Base-by-base conservation (phyloP, 257 asterid genomes). In the Buddleja alternifolia region DNA sequence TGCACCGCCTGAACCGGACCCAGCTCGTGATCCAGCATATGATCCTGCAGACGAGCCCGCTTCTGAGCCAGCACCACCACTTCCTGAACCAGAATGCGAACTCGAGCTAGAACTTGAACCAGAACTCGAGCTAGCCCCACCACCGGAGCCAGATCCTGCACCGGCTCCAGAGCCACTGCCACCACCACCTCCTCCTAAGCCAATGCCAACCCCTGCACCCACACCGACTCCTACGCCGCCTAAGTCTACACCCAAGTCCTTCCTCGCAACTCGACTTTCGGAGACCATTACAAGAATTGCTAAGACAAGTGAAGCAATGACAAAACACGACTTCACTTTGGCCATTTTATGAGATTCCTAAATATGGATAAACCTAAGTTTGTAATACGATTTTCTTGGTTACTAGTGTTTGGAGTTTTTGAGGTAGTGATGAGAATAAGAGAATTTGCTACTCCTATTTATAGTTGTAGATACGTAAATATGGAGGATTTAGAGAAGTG, bases 21-120 rank as follows among this genome's bases (percentile, higher is more conserved):
- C 85, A n/a, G 86, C 88, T 41, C 88, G 65, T 6, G 90, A 85
- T 57, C 88, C 88, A 0, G 88, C 90, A 19, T 68, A 82, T 4
- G 90, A 84, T 4, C 87, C 85, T 2, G 90, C 87, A 0, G 83
- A 84, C 1, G 90, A 85, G 10, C 84, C 88, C 0, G 88, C 88
- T 62, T 82, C 90, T 0, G 88, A 80, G 6, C 85, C 85, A 0
- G 80, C 81, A 58, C 79, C 82, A 5, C 84, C 78, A 20, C 75
- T 66, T 54, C 78, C 73, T 7, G 72, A 69, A 29, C 67, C 16
- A 0, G 79, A 63, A 16, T 74, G 53, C 0, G 79, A 70, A 9
- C 79, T 60, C 8, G 82, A 68, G 11, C 81, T 77, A 0, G 79
- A 60, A n/a, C 82, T 68, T 0, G 82, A 78, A 21, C 79, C 62